Evolutionary conservation across 208 protist genomes (phyloP).

Genomic region (Leishmania tarentolae): DNA sequence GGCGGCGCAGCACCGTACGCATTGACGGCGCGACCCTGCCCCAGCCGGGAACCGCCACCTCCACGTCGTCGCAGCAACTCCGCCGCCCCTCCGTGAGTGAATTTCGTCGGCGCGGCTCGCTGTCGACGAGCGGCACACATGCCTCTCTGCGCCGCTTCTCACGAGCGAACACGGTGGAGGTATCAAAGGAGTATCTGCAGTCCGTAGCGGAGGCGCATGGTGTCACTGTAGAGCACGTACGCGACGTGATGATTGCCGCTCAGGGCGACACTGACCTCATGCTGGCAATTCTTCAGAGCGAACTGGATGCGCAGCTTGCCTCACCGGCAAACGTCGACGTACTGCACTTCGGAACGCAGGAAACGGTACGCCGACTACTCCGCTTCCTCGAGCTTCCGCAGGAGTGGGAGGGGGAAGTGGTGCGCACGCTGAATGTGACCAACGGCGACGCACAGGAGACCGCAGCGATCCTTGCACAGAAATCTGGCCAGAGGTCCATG

Average conservation of each 20-base stretch:
- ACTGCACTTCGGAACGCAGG: conserved; percentile 59
- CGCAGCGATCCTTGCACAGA: conserved; percentile 32
- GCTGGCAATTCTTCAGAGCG: conserved; percentile 54
- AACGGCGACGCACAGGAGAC: conserved; percentile 66
- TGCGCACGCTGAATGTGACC: conserved; percentile 61
- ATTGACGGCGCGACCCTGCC: conserved; percentile 11
- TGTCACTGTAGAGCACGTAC: conserved; percentile 46
- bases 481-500: conserved; percentile 25
- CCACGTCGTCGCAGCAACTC: conserved; percentile 19
- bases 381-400: conserved; percentile 48
- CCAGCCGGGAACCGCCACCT: not conserved
- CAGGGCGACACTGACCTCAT: conserved; percentile 68
- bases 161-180: conserved; percentile 33
- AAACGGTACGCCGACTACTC: conserved; percentile 63
- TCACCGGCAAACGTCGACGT: conserved; percentile 18
- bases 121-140: conserved; percentile 6
- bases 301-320: conserved; percentile 35
- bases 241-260: conserved; percentile 60
- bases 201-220: conserved; percentile 40
- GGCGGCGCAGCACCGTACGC: conserved; percentile 8
- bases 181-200: conserved; percentile 60
- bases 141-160: conserved; percentile 19
- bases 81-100: conserved; percentile 20
- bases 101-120: conserved; percentile 16
- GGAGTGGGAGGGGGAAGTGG: conserved; percentile 58